Percentiles rank a stretch among this genome's conserved stretches.
phyloP scores from a whole-genome alignment of 1,284 basidiomycete genomes.

The Cystobasidiaceae sp. region DNA sequence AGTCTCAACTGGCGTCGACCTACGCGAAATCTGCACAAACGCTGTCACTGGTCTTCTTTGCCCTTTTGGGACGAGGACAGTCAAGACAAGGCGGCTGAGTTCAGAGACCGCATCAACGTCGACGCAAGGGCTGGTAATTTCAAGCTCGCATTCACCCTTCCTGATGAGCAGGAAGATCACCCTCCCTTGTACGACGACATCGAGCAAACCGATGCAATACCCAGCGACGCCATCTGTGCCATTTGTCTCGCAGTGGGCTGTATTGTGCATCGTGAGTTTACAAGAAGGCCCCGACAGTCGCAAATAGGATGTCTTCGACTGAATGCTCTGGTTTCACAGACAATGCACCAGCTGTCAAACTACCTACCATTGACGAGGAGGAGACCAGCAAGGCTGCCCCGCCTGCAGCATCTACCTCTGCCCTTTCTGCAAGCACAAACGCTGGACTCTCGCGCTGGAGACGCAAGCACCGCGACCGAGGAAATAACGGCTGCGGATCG shows the following conservation, averaged over 20 bases:
- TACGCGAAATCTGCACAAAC: background rate
- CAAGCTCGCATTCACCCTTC: conserved; percentile 5
- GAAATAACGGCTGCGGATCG: conserved; percentile 9
- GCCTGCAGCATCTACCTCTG: background rate
- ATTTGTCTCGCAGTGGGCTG: conserved; percentile 25
- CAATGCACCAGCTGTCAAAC: conserved; percentile 18
- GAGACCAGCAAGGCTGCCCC: background rate
- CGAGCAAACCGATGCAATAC: background rate
- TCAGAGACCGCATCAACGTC: conserved; percentile 1
- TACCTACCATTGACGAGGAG: conserved; percentile 1
- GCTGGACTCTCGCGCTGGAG: conserved; percentile 8
- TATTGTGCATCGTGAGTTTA: conserved; percentile 21
- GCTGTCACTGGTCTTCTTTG: background rate
- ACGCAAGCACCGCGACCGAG: conserved; percentile 2
- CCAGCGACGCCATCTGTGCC: conserved; percentile 7
- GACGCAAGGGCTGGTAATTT: background rate
- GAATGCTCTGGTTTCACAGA: background rate
- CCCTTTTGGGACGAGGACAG: conserved; percentile 26
- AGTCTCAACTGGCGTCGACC: conserved; percentile 11
- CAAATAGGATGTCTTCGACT: background rate
- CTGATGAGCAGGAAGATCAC: conserved; percentile 11
- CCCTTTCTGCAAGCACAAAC: conserved; percentile 5
- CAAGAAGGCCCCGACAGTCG: background rate
- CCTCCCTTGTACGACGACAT: background rate
- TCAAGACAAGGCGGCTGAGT: conserved; percentile 24